These are phyloP conservation scores for Claviceps paspali DNA, from an alignment of 2,329 filamentous ascomycete species.

Conservation along the genomic window DNA sequence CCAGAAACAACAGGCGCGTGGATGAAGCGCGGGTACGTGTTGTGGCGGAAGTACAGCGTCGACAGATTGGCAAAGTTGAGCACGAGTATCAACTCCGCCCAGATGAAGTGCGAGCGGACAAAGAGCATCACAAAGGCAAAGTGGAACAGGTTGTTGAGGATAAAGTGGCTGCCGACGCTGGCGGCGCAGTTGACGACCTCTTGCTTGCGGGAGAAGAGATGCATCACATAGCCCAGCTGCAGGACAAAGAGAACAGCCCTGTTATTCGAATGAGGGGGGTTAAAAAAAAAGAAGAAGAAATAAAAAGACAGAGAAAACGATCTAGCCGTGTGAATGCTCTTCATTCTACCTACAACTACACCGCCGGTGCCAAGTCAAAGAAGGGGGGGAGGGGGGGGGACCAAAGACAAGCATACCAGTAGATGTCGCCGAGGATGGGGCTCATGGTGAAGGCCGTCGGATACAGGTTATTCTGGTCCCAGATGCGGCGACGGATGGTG, in stretches of 20 bases:
- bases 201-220: slow-evolving; percentile 55
- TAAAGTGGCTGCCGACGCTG: slow-evolving; percentile 71
- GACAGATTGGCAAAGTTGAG: slow-evolving; percentile 73
- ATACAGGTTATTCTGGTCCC: slow-evolving; percentile 53
- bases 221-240: slow-evolving; percentile 60
- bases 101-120: slow-evolving; percentile 58
- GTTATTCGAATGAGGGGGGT: background rate
- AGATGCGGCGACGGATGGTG: slow-evolving; percentile 49
- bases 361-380: background rate
- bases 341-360: no score
- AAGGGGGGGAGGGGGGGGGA: no score
- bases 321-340: no score
- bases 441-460: slow-evolving; percentile 65
- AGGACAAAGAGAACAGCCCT: slow-evolving; percentile 61
- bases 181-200: slow-evolving; percentile 53
- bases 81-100: slow-evolving; percentile 60
- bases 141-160: slow-evolving; percentile 70
- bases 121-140: slow-evolving; percentile 76
- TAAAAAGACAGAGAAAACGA: background rate
- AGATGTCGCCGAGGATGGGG: slow-evolving; percentile 48
- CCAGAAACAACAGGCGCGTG: slow-evolving; percentile 62
- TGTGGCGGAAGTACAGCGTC: slow-evolving; percentile 67
- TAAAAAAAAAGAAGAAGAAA: background rate
- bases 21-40: slow-evolving; percentile 55
- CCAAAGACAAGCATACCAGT: slow-evolving; percentile 49